phyloP scores from a whole-genome alignment of 2,329 filamentous ascomycete genomes.

The Phialophora expanda region DNA sequence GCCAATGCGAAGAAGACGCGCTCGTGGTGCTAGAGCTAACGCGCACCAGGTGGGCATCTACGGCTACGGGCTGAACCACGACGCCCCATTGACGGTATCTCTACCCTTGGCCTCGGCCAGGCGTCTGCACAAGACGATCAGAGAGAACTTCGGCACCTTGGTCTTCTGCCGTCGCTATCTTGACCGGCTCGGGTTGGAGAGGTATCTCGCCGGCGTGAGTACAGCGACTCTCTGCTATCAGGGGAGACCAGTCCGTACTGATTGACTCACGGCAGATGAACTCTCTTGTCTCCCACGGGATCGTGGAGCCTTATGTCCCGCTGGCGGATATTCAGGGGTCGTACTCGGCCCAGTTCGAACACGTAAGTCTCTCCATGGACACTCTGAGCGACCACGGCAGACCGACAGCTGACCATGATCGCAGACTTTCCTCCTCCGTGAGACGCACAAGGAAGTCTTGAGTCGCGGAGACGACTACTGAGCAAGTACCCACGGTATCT shows the following conservation, averaged over 20 bases:
- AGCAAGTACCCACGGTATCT: constrained; percentile 10
- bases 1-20: neutral
- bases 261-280: constrained; percentile 56
- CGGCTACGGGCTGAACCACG: constrained; percentile 55
- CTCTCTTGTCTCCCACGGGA: constrained; percentile 60
- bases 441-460: constrained; percentile 56
- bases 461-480: constrained; percentile 61
- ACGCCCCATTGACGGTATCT: constrained; percentile 44
- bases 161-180: constrained; percentile 68
- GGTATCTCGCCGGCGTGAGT: constrained; percentile 63
- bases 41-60: constrained; percentile 55
- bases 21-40: constrained; percentile 24
- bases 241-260: neutral
- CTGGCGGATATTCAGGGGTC: constrained; percentile 64
- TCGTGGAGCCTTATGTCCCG: constrained; percentile 63
- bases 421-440: constrained; percentile 45
- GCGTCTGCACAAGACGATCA: constrained; percentile 62
- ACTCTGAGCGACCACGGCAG: neutral
- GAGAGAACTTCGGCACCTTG: constrained; percentile 66
- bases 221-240: neutral
- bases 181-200: constrained; percentile 65
- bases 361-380: constrained; percentile 45
- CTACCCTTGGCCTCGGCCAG: constrained; percentile 61
- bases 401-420: constrained; percentile 19
- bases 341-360: constrained; percentile 69